A percentile compares a stretch with the other conserved stretches of the same genome.
Evolutionary conservation across 495 filamentous ascomycete species (phyloP).

Genomic region (Hypoxylon intermedium): DNA sequence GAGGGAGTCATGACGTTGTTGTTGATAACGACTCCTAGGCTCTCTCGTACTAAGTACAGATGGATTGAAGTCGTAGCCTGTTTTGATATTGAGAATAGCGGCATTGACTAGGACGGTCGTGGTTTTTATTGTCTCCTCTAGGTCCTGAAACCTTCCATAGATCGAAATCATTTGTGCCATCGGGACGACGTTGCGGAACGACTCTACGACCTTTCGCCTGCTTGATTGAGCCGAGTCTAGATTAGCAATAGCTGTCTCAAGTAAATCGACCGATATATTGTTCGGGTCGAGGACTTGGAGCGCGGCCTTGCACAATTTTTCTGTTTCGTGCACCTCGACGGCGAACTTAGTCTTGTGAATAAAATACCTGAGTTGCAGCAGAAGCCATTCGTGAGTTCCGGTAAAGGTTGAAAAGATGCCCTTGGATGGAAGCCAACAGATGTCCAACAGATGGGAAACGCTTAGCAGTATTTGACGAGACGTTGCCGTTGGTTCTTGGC

Average conservation of each 20-base stretch:
- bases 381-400: background rate
- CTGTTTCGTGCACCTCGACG: conserved; percentile 23
- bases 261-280: conserved; percentile 1
- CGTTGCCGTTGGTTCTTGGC: conserved; percentile 12
- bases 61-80: conserved; percentile 22
- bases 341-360: conserved; percentile 3
- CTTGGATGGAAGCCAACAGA: conserved; percentile 28
- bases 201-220: background rate
- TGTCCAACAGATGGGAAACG: conserved; percentile 28
- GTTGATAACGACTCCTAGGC: background rate
- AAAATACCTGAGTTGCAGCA: conserved; percentile 3
- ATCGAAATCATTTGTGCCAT: conserved; percentile 14
- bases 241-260: conserved; percentile 7
- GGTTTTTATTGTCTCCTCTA: conserved; percentile 13
- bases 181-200: conserved; percentile 6
- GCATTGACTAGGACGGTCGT: conserved; percentile 10
- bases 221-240: conserved; percentile 16
- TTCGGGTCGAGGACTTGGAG: conserved; percentile 7
- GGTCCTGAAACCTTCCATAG: conserved; percentile 11
- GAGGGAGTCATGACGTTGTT: conserved; percentile 11
- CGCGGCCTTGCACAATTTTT: background rate
- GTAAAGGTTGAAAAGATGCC: conserved; percentile 13
- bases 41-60: conserved; percentile 11
- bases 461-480: conserved; percentile 22
- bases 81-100: conserved; percentile 23